Evolutionary conservation across 176 grass and related monocot genomes (phyloP).

Genomic region (Carex parvula): DNA sequence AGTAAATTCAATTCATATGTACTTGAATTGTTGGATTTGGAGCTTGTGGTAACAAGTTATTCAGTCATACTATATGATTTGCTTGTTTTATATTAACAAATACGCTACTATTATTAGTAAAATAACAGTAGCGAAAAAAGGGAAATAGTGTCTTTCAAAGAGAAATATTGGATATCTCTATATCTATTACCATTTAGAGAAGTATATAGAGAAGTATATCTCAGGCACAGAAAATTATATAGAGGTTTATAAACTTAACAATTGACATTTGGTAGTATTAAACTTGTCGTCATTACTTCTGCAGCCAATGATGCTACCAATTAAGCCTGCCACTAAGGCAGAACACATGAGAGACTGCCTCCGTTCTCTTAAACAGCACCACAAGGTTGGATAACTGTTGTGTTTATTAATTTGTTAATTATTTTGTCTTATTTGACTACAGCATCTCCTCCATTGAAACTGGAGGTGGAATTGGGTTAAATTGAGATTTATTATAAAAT

Average conservation of each 20-base stretch:
- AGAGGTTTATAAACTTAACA: constrained; percentile 1
- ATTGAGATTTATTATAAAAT: not conserved
- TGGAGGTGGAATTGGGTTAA: not conserved
- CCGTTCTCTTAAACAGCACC: constrained; percentile 78
- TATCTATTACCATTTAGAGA: not conserved
- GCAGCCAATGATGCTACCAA: constrained; percentile 67
- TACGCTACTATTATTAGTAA: not conserved
- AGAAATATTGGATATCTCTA: constrained; percentile 4
- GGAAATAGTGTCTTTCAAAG: not conserved
- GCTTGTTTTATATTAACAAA: not conserved
- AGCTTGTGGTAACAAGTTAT: not conserved
- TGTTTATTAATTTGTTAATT: constrained; percentile 7
- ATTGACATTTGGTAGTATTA: not conserved
- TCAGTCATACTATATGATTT: not conserved
- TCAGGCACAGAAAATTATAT: not conserved
- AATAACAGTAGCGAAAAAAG: not conserved
- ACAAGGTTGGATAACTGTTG: constrained; percentile 45
- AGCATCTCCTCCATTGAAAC: not conserved
- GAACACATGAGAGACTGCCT: constrained; percentile 94
- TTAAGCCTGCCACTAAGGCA: constrained; percentile 81
- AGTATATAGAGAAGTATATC: no score
- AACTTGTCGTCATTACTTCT: not conserved
- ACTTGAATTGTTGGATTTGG: constrained; percentile 2
- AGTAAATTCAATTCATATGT: not conserved
- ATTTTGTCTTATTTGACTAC: not conserved